A percentile compares a stretch with the other conserved stretches of the same genome.
Evolutionary conservation across 2,329 filamentous ascomycete genomes (phyloP).

Genomic region (Arthrobotrys sphaeroides): DNA sequence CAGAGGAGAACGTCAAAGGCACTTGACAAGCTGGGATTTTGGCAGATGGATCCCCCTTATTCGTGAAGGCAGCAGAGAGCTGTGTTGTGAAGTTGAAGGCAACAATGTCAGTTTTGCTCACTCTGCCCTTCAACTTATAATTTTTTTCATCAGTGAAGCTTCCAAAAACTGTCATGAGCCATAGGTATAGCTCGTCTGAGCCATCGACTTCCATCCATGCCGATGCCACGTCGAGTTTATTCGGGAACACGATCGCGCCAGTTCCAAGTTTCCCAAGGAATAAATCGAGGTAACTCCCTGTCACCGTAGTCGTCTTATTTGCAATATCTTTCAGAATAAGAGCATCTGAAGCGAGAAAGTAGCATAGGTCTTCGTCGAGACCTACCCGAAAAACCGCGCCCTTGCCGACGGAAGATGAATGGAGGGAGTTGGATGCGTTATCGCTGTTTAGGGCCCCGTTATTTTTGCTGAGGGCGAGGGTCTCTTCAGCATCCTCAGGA

Average conservation of each 20-base stretch:
- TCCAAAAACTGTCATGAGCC: background rate
- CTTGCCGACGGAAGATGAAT: background rate
- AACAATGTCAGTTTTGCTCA: background rate
- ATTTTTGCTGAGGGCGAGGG: too few species aligned
- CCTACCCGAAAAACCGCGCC: background rate
- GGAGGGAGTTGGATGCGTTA: background rate
- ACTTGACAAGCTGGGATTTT: constrained; percentile 2
- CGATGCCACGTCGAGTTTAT: background rate
- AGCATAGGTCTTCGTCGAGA: background rate
- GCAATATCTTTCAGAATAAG: background rate
- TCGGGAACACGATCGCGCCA: constrained; percentile 3
- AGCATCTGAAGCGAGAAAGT: constrained; percentile 1
- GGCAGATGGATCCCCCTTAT: background rate
- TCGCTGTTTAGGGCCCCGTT: too few species aligned
- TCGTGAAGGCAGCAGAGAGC: constrained; percentile 1
- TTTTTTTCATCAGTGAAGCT: background rate
- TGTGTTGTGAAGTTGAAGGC: background rate
- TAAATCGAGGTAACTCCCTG: background rate
- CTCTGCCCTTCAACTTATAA: background rate
- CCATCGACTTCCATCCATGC: background rate
- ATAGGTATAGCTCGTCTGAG: constrained; percentile 11
- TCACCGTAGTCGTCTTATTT: background rate
- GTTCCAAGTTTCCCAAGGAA: constrained; percentile 7
- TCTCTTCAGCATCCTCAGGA: background rate
- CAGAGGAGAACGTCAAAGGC: background rate